phyloP scores from a whole-genome alignment of 2,329 filamentous ascomycete species.

The Cryphonectria japonica region DNA sequence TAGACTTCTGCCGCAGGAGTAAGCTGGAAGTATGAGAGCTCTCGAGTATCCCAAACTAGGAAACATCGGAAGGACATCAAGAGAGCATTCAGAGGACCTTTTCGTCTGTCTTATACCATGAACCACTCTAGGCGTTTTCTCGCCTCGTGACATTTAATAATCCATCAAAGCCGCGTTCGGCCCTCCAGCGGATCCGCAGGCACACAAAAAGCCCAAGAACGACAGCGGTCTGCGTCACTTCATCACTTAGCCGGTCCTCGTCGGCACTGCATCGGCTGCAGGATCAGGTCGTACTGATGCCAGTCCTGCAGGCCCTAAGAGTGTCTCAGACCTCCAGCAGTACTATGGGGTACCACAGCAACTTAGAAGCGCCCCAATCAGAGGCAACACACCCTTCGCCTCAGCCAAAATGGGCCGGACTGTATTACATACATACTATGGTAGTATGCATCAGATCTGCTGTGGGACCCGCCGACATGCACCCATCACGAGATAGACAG shows the following conservation, averaged over 20 bases:
- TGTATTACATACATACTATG: too few species aligned
- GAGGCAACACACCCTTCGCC: neutral
- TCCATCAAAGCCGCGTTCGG: neutral
- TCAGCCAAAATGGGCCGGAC: neutral
- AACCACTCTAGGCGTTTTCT: neutral
- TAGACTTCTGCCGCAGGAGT: neutral
- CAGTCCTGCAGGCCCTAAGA: neutral
- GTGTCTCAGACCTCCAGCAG: neutral
- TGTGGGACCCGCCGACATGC: neutral
- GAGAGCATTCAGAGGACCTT: too few species aligned
- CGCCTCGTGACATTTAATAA: neutral
- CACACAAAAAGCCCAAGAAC: neutral
- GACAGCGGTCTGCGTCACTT: neutral
- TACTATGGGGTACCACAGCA: neutral
- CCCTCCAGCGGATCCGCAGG: neutral
- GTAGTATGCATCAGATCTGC: neutral
- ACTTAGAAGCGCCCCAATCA: conserved; percentile 12
- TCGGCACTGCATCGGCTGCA: conserved; percentile 11
- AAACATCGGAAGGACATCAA: neutral
- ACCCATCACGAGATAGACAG: conserved; percentile 3
- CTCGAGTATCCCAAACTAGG: too few species aligned
- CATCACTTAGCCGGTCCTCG: neutral
- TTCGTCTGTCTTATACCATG: neutral
- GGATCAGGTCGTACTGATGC: neutral
- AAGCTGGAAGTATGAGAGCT: neutral